phyloP scores from a whole-genome alignment of 805 yeast genomes.

The Groenewaldozyma salmanticensis region DNA sequence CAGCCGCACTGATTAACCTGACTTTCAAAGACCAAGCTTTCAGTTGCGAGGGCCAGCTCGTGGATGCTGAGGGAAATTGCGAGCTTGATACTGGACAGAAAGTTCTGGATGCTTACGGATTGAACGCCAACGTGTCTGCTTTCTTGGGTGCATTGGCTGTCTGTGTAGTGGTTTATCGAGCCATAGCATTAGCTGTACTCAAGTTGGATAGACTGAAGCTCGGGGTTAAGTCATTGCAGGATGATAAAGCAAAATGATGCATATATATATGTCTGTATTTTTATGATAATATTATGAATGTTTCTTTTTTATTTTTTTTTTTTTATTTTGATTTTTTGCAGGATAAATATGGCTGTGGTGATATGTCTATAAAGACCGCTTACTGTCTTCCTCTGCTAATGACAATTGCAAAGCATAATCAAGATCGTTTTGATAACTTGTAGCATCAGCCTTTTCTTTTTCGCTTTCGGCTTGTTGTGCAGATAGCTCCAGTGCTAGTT shows the following conservation, averaged over 20 bases:
- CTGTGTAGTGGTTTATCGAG: conserved; percentile 20
- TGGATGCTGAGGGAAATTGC: conserved; percentile 33
- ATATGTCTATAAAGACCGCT: background rate
- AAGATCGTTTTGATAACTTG: conserved; percentile 1
- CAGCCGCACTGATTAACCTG: conserved; percentile 48
- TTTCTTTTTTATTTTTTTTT: too few species aligned
- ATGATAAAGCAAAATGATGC: background rate
- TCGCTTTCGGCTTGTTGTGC: background rate
- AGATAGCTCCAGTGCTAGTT: conserved; percentile 19
- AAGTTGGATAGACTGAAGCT: conserved; percentile 18
- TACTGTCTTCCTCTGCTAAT: conserved; percentile 4
- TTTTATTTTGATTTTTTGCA: background rate
- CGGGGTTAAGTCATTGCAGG: conserved; percentile 9
- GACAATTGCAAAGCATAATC: conserved; percentile 8
- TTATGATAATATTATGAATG: too few species aligned
- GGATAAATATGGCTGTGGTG: background rate
- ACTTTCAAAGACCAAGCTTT: conserved; percentile 47
- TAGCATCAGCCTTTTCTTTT: background rate
- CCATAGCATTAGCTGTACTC: conserved; percentile 18
- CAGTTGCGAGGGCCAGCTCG: conserved; percentile 36
- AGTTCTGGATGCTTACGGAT: conserved; percentile 43
- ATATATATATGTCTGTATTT: background rate
- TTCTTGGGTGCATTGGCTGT: conserved; percentile 20
- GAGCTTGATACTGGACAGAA: conserved; percentile 42
- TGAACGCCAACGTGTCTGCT: conserved; percentile 22